Percentiles rank a stretch among this genome's conserved stretches.
These are phyloP conservation scores for Sporisorium iseilematis-ciliati DNA, from an alignment of 1,284 basidiomycete species.

Conservation along the genomic window DNA sequence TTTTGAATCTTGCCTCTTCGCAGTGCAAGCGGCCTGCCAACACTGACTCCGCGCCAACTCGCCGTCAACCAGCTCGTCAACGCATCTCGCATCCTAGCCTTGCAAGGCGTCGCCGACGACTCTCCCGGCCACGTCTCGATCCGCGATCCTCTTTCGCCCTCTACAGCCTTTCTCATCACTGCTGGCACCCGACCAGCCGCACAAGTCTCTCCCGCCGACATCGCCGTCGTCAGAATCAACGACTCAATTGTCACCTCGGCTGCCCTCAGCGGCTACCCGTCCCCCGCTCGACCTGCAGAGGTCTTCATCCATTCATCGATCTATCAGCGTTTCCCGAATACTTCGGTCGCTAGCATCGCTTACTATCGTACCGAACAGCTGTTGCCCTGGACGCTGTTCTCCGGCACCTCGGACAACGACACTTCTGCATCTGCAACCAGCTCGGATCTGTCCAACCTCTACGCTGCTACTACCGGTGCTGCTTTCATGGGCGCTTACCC, in stretches of 20 bases:
- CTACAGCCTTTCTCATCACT: conserved; percentile 37
- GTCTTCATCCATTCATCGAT: conserved; percentile 47
- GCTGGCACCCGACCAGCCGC: conserved; percentile 21
- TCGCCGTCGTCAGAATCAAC: conserved; percentile 45
- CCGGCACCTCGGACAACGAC: conserved; percentile 1
- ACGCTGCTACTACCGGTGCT: conserved; percentile 19
- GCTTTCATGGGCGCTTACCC: conserved; percentile 37
- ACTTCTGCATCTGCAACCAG: conserved; percentile 9
- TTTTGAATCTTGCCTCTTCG: neutral
- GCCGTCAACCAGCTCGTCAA: conserved; percentile 51
- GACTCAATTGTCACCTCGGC: conserved; percentile 38
- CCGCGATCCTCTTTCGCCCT: conserved; percentile 40
- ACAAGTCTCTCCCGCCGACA: conserved; percentile 42
- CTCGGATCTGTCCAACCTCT: conserved; percentile 27
- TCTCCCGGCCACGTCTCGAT: conserved; percentile 40
- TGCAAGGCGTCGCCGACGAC: conserved; percentile 42
- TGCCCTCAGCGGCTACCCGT: conserved; percentile 24
- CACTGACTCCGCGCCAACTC: conserved; percentile 42
- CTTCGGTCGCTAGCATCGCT: conserved; percentile 44
- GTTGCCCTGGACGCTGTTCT: conserved; percentile 37
- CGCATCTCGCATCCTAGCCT: conserved; percentile 48
- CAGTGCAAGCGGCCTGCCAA: conserved; percentile 16
- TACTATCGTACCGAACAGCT: conserved; percentile 43
- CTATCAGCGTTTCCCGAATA: conserved; percentile 43
- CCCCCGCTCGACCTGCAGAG: conserved; percentile 34